A percentile compares a stretch with the other conserved stretches of the same genome.
Evolutionary conservation across 495 filamentous ascomycete species (phyloP).

Genomic region (Podospora comata): DNA sequence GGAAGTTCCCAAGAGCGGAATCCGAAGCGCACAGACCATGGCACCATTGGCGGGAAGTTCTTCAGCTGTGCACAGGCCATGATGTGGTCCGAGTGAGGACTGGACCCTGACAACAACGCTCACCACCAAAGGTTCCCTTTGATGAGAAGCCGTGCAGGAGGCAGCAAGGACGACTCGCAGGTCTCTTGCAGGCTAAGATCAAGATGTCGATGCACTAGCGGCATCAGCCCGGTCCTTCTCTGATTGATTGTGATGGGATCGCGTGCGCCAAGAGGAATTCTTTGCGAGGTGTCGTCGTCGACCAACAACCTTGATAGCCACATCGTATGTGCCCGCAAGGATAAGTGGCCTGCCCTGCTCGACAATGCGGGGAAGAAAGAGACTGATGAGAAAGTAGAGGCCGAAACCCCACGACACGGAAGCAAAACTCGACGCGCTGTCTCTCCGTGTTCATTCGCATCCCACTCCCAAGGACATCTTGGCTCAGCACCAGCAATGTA

Average conservation of each 20-base stretch:
- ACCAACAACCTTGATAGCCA: background rate
- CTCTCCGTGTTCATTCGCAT: background rate
- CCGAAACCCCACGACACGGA: background rate
- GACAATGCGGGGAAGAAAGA: background rate
- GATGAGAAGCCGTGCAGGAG: no score
- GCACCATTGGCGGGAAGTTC: background rate
- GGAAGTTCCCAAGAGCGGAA: background rate
- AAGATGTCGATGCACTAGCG: conserved; percentile 10
- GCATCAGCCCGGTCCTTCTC: background rate
- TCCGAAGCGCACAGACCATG: background rate
- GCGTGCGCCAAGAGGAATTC: background rate
- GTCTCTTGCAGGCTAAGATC: conserved; percentile 17
- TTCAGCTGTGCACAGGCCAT: background rate
- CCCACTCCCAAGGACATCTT: conserved; percentile 6
- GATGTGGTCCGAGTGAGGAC: background rate
- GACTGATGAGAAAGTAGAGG: no score
- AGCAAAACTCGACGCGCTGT: background rate
- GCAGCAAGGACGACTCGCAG: conserved; percentile 3
- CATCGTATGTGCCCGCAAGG: background rate
- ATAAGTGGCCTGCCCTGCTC: background rate
- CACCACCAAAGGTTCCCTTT: background rate
- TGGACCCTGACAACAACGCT: background rate
- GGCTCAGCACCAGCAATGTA: background rate
- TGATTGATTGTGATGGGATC: background rate
- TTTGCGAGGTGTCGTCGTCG: background rate